These are phyloP conservation scores for Aspergillus versicolor DNA, from an alignment of 2,329 filamentous ascomycete genomes.

Conservation along the genomic window DNA sequence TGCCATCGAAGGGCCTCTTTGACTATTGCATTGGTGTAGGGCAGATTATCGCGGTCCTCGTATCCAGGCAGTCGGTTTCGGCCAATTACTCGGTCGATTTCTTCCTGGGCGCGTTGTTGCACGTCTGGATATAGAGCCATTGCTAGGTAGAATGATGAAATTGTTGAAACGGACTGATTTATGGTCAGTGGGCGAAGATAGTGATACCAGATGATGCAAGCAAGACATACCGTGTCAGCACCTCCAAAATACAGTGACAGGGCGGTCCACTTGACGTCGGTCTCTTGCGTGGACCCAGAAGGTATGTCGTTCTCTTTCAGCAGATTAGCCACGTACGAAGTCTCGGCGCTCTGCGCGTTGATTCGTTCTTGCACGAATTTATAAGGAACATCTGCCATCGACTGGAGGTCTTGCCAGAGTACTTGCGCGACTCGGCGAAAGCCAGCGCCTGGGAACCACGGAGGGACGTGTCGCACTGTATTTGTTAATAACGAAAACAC, in stretches of 20 bases:
- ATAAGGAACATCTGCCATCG: slow-evolving; percentile 39
- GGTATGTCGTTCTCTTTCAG: slow-evolving; percentile 31
- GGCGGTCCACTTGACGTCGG: slow-evolving; percentile 32
- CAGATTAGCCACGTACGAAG: slow-evolving; percentile 44
- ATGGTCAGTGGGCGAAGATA: neutral
- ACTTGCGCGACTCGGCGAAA: slow-evolving; percentile 43
- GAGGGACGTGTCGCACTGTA: slow-evolving; percentile 11
- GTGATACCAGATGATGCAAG: neutral
- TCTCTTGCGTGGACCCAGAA: slow-evolving; percentile 31
- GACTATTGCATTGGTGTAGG: slow-evolving; percentile 33
- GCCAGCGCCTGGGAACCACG: slow-evolving; percentile 45
- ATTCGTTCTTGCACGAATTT: slow-evolving; percentile 46
- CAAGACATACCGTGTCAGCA: slow-evolving; percentile 37
- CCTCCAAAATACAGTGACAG: slow-evolving; percentile 45
- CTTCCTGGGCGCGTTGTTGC: neutral
- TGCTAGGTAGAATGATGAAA: slow-evolving; percentile 18
- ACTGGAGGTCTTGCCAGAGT: slow-evolving; percentile 31
- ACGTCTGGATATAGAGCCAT: slow-evolving; percentile 16
- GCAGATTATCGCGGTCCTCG: slow-evolving; percentile 24
- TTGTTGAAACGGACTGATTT: slow-evolving; percentile 16
- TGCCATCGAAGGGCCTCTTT: slow-evolving; percentile 36
- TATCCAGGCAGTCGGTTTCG: neutral
- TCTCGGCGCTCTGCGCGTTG: slow-evolving; percentile 23
- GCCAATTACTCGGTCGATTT: neutral
- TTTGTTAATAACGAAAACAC: neutral